Conservation (phyloP, 1,139 yeast genomes). For the Blastobotrys serpentis region DNA sequence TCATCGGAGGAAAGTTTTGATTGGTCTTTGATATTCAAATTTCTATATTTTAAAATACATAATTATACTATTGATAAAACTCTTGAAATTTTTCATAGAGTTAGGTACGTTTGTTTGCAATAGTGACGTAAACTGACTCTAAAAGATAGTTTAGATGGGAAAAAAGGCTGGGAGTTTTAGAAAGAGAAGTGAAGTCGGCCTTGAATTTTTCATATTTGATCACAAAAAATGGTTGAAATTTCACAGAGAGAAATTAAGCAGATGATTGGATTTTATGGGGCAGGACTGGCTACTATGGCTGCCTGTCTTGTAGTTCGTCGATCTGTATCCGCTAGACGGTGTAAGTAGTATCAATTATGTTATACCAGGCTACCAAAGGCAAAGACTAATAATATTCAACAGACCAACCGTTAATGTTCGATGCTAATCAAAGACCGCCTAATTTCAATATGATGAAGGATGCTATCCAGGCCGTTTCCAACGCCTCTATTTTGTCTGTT, state of each 20-base stretch:
- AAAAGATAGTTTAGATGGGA: too few species aligned
- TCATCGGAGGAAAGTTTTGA: too few species aligned
- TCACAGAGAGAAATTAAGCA: slow-evolving; percentile 52
- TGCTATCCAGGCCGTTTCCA: slow-evolving; percentile 82
- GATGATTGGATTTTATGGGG: slow-evolving; percentile 68
- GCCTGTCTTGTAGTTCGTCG: slow-evolving; percentile 74
- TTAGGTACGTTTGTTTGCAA: too few species aligned
- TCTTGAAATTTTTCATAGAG: too few species aligned
- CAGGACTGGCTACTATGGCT: slow-evolving; percentile 68
- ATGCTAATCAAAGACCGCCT: slow-evolving; percentile 86
- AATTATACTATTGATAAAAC: too few species aligned
- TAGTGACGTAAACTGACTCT: too few species aligned
- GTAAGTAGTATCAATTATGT: too few species aligned
- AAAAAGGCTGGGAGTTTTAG: too few species aligned
- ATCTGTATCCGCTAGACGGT: slow-evolving; percentile 71
- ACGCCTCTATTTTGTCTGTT: slow-evolving; percentile 74
- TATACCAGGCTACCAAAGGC: not conserved
- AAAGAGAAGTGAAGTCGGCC: too few species aligned
- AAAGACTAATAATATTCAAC: not conserved
- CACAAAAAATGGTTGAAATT: slow-evolving; percentile 5
- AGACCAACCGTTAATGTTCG: slow-evolving; percentile 72
- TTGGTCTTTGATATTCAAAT: too few species aligned
- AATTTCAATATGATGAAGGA: slow-evolving; percentile 75
- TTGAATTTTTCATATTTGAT: too few species aligned
- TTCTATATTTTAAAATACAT: too few species aligned